phyloP scores from a whole-genome alignment of 2,329 filamentous ascomycete genomes.

The Ophiostoma sp. region DNA sequence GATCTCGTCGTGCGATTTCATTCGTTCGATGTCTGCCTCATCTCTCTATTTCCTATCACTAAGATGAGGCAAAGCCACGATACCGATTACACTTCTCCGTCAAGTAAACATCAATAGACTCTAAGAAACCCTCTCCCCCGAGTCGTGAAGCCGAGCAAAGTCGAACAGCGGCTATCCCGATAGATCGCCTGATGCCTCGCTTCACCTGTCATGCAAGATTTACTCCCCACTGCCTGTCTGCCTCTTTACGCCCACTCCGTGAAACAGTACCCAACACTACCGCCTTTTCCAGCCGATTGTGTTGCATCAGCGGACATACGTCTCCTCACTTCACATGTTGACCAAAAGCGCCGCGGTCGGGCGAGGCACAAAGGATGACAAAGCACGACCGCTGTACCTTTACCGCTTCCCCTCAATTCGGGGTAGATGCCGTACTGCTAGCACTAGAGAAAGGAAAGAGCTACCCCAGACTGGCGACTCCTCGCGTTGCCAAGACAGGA shows the following conservation, averaged over 20 bases:
- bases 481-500: background rate
- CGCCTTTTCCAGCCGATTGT: background rate
- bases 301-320: background rate
- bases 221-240: background rate
- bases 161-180: too few species aligned
- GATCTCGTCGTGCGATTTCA: too few species aligned
- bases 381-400: background rate
- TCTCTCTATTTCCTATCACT: too few species aligned
- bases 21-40: too few species aligned
- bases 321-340: conserved; percentile 13
- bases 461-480: background rate
- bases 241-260: background rate
- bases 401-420: background rate
- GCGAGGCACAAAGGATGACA: background rate
- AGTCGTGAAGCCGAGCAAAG: too few species aligned
- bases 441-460: background rate
- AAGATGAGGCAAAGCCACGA: too few species aligned
- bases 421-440: background rate
- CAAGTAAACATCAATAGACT: too few species aligned
- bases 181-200: too few species aligned
- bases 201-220: too few species aligned
- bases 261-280: background rate
- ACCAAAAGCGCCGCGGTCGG: background rate
- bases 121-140: too few species aligned
- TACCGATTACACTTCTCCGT: too few species aligned